phyloP scores from a whole-genome alignment of 1,284 basidiomycete genomes.

The Singerocomus inundabilis region DNA sequence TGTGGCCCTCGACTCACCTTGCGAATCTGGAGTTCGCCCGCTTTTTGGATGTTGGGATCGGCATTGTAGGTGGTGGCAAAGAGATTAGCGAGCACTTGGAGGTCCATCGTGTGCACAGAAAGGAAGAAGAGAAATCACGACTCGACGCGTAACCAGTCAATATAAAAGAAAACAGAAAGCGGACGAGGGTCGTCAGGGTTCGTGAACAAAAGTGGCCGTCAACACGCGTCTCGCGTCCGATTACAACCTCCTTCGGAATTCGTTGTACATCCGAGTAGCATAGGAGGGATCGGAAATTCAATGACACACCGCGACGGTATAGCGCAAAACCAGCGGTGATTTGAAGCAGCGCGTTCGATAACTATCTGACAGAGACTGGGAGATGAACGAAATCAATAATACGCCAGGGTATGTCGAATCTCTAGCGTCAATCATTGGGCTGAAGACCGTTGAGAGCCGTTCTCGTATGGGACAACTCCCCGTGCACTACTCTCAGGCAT shows the following conservation, averaged over 20 bases:
- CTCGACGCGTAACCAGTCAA: slow-evolving; percentile 4
- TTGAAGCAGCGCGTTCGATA: too few relatives aligned
- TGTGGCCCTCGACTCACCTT: slow-evolving; percentile 48
- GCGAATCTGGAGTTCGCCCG: slow-evolving; percentile 80
- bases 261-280: too few relatives aligned
- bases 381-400: too few relatives aligned
- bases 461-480: too few relatives aligned
- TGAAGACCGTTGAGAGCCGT: too few relatives aligned
- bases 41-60: slow-evolving; percentile 83
- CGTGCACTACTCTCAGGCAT: too few relatives aligned
- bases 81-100: slow-evolving; percentile 71
- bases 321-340: too few relatives aligned
- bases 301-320: too few relatives aligned
- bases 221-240: slow-evolving; percentile 25
- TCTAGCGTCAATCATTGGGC: too few relatives aligned
- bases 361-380: too few relatives aligned
- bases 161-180: background rate
- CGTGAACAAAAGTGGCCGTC: slow-evolving; percentile 10
- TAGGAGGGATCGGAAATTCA: too few relatives aligned
- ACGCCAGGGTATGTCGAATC: too few relatives aligned
- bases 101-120: slow-evolving; percentile 55
- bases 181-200: slow-evolving; percentile 11
- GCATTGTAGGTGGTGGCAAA: slow-evolving; percentile 77
- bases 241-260: slow-evolving; percentile 10
- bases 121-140: background rate